phyloP scores from a whole-genome alignment of 257 asterid species.

The Echium plantagineum region DNA sequence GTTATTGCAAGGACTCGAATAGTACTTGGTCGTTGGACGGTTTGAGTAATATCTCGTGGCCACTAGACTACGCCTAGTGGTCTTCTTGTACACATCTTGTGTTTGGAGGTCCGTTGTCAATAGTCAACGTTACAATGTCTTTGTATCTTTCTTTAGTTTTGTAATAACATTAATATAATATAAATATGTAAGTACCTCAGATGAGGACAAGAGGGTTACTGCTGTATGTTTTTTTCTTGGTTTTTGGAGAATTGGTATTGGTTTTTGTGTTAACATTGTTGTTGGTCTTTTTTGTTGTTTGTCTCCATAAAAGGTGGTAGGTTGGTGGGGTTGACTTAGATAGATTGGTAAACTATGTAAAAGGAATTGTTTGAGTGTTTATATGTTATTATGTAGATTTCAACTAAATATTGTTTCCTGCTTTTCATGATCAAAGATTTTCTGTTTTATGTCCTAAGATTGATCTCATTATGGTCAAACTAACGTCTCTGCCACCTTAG shows the following conservation, averaged over 20 bases:
- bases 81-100: not conserved
- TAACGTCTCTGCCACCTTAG: not conserved
- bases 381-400: not conserved
- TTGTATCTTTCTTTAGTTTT: not conserved
- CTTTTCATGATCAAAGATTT: not conserved
- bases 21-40: too few species aligned
- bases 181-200: not conserved
- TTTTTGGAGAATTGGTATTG: not conserved
- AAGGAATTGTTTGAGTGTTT: too few species aligned
- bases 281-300: constrained; percentile 16
- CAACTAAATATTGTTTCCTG: constrained; percentile 5
- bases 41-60: too few species aligned
- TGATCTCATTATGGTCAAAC: not conserved
- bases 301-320: constrained; percentile 85
- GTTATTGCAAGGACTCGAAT: too few species aligned
- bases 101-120: not conserved
- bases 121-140: not conserved
- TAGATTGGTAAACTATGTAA: too few species aligned
- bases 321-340: constrained; percentile 84
- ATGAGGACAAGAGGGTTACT: constrained; percentile 3
- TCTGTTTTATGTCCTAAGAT: not conserved
- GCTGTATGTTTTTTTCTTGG: not conserved
- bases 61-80: too few species aligned
- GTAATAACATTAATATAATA: not conserved
- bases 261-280: not conserved